Conservation (phyloP, 805 yeast species). For the Teunomyces stri region DNA sequence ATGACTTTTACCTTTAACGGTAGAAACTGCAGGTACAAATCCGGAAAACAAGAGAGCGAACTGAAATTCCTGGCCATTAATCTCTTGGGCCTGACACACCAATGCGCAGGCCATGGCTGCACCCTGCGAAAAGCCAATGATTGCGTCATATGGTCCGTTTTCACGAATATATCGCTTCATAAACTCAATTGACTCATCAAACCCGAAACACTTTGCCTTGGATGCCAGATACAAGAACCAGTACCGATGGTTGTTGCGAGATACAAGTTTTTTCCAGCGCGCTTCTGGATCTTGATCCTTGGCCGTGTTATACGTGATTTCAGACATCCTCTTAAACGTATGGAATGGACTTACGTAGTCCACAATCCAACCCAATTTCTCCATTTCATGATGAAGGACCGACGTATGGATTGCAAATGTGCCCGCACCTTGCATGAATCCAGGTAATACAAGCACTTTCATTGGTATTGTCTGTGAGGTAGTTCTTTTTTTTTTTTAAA, state of each 20-base stretch:
- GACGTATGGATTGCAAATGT: neutral
- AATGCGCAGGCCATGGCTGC: conserved; percentile 37
- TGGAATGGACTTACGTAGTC: neutral
- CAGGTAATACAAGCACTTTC: conserved; percentile 2
- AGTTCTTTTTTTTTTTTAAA: too few relatives aligned
- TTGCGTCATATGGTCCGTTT: conserved; percentile 43
- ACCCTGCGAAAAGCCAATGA: conserved; percentile 44
- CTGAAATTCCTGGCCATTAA: conserved; percentile 22
- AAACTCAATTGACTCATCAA: conserved; percentile 24
- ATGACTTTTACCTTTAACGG: conserved; percentile 3
- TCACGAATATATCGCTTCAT: conserved; percentile 25
- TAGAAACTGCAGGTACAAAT: conserved; percentile 33
- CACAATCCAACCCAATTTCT: neutral
- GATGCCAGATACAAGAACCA: conserved; percentile 32
- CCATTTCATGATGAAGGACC: neutral
- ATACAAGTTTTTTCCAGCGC: conserved; percentile 32
- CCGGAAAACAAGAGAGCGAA: conserved; percentile 33
- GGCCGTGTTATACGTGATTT: conserved; percentile 28
- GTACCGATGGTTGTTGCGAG: conserved; percentile 28
- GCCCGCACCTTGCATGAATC: conserved; percentile 2
- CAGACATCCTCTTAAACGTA: conserved; percentile 10
- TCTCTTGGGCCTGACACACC: conserved; percentile 20
- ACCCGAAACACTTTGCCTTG: conserved; percentile 24
- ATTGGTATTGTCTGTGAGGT: neutral
- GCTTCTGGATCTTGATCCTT: conserved; percentile 23